Evolutionary conservation across 208 protist species (phyloP), one percentile per base, ranked within the genome.

Genomic region (Leishmania amazonensis): DNA sequence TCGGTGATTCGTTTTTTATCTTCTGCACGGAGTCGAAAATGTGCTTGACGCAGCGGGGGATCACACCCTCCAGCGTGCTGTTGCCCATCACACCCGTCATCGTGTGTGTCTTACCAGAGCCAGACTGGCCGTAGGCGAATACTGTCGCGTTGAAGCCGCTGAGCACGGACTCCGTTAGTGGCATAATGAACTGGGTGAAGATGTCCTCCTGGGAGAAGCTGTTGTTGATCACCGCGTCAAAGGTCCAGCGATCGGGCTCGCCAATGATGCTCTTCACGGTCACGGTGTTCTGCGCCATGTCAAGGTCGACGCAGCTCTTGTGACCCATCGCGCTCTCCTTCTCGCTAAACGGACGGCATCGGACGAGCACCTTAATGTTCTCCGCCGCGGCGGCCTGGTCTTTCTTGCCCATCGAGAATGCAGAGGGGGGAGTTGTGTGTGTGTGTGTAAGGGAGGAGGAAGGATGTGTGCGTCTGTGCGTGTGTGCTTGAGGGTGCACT

Each of bases 101-200:
- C 47, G 96, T 99, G 91, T 98, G 96, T 40, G 96, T 99, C 91
- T 99, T 99, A 65, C 97, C 97, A n/a, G 89, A 94, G 31, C 96
- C 97, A 28, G 96, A 98, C 87, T 99, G 97, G n/a, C 97, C 97
- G 87, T 98, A 99, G 45, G 97, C 97, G 76, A 99, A 98, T 42
- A 99, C 95, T 3, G 95, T 98, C n/a, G 94, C 97, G 72, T 98
- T 98, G 80, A 96, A 98, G 67, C 96, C 95, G 13, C 96, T 84
- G 47, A 98, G 84, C 38, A 97, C 94, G 67, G 91, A 95, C 75
- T 96, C 94, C 49, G 96, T 90, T 81, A 97, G 79, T 6, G 96
- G 96, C 85, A 89, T 88, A 76, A 97, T 96, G 79, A 96, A 96
- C 76, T 96, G 93, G 17, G 87, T 89, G 80, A 97, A 98, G 75